A percentile compares a stretch with the other conserved stretches of the same genome.
Conservation (phyloP, 192 early-diverging fungal genomes). For the Kappamyces sp. region DNA sequence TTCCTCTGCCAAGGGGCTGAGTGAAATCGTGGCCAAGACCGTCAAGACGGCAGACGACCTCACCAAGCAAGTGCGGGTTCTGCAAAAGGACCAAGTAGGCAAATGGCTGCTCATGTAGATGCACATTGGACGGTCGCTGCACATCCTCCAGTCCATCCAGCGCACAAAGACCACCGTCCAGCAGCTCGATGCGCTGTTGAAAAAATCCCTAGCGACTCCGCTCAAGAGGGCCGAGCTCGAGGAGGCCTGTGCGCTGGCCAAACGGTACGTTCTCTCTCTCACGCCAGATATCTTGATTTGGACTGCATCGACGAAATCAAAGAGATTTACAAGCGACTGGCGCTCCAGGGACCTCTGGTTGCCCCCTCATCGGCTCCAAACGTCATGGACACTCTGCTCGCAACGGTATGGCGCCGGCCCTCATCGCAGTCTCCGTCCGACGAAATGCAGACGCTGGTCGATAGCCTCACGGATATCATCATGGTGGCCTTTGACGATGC, state of each 20-base stretch:
- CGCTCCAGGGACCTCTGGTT: too few species aligned
- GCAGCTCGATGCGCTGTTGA: not conserved
- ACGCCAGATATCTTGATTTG: too few species aligned
- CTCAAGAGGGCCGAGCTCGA: not conserved
- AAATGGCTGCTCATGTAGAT: slow-evolving; percentile 2
- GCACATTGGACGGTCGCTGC: slow-evolving; percentile 5
- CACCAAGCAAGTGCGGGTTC: slow-evolving; percentile 10
- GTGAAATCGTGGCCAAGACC: slow-evolving; percentile 8
- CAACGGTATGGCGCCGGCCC: not conserved
- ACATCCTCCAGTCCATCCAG: not conserved
- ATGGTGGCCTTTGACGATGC: slow-evolving; percentile 77
- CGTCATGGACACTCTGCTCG: not conserved
- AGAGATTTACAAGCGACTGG: too few species aligned
- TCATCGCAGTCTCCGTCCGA: not conserved
- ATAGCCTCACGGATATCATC: slow-evolving; percentile 69
- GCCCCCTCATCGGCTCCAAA: too few species aligned
- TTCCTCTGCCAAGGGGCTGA: not conserved
- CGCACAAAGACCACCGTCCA: slow-evolving; percentile 4
- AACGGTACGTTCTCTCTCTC: not conserved
- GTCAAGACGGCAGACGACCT: slow-evolving; percentile 6
- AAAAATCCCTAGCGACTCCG: not conserved
- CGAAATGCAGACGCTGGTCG: not conserved
- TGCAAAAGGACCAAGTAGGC: slow-evolving; percentile 7
- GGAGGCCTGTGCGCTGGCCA: not conserved
- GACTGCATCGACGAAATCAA: too few species aligned